A percentile compares a stretch with the other conserved stretches of the same genome.
phyloP scores from a whole-genome alignment of 371 early-diverging fungal species.

The Nematocida minor region DNA sequence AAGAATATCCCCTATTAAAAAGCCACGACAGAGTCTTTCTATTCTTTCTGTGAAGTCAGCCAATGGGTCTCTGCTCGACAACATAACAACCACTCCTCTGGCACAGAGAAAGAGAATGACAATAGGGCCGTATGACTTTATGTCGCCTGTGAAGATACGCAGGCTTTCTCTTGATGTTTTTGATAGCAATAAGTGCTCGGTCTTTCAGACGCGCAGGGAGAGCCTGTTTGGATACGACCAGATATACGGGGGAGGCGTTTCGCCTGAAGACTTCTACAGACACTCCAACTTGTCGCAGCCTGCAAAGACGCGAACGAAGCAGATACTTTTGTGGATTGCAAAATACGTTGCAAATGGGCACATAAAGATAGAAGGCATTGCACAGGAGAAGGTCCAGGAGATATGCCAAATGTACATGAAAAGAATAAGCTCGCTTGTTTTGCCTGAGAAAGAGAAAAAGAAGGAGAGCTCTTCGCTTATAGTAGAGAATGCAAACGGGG shows the following conservation, averaged over 20 bases:
- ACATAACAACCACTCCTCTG: background rate
- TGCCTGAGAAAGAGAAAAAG: background rate
- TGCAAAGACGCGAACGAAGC: slow-evolving; percentile 20
- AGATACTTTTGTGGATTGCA: slow-evolving; percentile 38
- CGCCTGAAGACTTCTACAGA: slow-evolving; percentile 35
- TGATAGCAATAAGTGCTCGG: slow-evolving; percentile 9
- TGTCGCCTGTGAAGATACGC: slow-evolving; percentile 20
- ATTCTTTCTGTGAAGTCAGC: background rate
- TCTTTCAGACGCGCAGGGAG: slow-evolving; percentile 21
- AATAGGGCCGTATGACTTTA: background rate
- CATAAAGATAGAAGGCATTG: slow-evolving; percentile 10
- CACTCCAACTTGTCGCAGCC: slow-evolving; percentile 32
- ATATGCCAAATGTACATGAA: slow-evolving; percentile 30
- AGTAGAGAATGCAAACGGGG: background rate
- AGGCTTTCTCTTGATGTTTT: slow-evolving; percentile 25
- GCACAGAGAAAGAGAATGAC: slow-evolving; percentile 3
- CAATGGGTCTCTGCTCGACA: background rate
- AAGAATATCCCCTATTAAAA: background rate
- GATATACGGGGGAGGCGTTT: slow-evolving; percentile 15
- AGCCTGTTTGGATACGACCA: slow-evolving; percentile 46
- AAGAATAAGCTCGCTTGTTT: background rate
- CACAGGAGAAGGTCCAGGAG: background rate
- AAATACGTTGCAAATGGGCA: slow-evolving; percentile 31
- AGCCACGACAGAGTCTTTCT: background rate
- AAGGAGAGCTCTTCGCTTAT: background rate